phyloP scores from a whole-genome alignment of 2,329 filamentous ascomycete genomes.

The Pseudopithomyces maydicus region DNA sequence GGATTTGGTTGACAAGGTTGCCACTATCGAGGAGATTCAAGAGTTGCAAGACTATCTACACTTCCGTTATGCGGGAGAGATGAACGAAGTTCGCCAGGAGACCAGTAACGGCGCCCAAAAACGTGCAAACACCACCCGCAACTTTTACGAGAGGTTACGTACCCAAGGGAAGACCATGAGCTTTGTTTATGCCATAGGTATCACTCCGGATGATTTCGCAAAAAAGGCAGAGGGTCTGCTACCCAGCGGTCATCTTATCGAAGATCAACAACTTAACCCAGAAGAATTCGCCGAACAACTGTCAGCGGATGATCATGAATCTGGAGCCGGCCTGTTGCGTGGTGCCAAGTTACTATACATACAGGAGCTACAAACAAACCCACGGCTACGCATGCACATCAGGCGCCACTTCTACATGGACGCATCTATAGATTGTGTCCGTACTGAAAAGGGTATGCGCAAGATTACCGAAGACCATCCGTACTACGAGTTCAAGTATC shows the following conservation, averaged over 20 bases:
- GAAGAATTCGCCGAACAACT: slow-evolving; percentile 86
- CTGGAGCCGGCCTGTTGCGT: slow-evolving; percentile 73
- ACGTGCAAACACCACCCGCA: slow-evolving; percentile 81
- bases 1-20: slow-evolving; percentile 78
- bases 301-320: slow-evolving; percentile 49
- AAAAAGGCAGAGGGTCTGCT: slow-evolving; percentile 82
- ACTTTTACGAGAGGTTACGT: slow-evolving; percentile 82
- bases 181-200: slow-evolving; percentile 87
- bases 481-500: slow-evolving; percentile 97
- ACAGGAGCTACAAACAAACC: slow-evolving; percentile 87
- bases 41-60: slow-evolving; percentile 96
- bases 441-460: slow-evolving; percentile 91
- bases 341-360: slow-evolving; percentile 87
- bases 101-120: slow-evolving; percentile 72
- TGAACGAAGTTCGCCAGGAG: slow-evolving; percentile 76
- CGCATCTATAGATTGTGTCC: slow-evolving; percentile 82
- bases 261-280: slow-evolving; percentile 80
- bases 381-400: slow-evolving; percentile 86
- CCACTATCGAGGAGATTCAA: slow-evolving; percentile 92
- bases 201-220: slow-evolving; percentile 85
- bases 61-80: slow-evolving; percentile 84
- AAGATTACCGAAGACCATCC: slow-evolving; percentile 94
- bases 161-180: slow-evolving; percentile 74
- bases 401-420: slow-evolving; percentile 81
- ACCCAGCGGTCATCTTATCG: slow-evolving; percentile 67